Evolutionary conservation across 2,329 filamentous ascomycete genomes (phyloP).

Genomic region (Alternaria novae-zelandiae): DNA sequence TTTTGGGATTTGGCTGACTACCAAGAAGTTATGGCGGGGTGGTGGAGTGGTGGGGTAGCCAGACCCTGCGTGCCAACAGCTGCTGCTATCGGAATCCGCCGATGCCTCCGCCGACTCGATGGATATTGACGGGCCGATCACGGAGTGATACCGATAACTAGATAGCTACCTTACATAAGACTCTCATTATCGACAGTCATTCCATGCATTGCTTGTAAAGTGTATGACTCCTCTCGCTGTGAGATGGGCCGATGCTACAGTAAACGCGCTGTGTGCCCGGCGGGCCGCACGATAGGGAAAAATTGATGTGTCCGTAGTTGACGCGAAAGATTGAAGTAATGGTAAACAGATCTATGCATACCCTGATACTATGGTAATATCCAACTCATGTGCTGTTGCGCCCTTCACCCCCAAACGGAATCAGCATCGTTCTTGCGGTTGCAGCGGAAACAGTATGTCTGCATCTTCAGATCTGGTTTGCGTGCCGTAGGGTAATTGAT

Average conservation of each 20-base stretch:
- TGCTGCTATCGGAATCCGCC: constrained; percentile 21
- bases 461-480: background rate
- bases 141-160: constrained; percentile 13
- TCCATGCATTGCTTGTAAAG: background rate
- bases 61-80: constrained; percentile 13
- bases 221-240: background rate
- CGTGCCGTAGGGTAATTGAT: background rate
- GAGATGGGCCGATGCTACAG: background rate
- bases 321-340: background rate
- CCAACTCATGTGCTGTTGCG: background rate
- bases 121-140: constrained; percentile 20
- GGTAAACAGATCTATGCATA: constrained; percentile 7
- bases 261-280: background rate
- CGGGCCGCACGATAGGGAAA: background rate
- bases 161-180: background rate
- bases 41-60: constrained; percentile 21
- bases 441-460: background rate
- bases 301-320: background rate
- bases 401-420: background rate
- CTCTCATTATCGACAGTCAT: background rate
- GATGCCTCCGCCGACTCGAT: constrained; percentile 1
- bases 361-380: constrained; percentile 5
- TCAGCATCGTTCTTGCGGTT: background rate
- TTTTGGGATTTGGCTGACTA: constrained; percentile 1
- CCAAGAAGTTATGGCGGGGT: constrained; percentile 14